Evolutionary conservation across 257 asterid genomes (phyloP), one percentile per base, ranked within the genome.

Genomic region (Salvia miltiorrhiza): DNA sequence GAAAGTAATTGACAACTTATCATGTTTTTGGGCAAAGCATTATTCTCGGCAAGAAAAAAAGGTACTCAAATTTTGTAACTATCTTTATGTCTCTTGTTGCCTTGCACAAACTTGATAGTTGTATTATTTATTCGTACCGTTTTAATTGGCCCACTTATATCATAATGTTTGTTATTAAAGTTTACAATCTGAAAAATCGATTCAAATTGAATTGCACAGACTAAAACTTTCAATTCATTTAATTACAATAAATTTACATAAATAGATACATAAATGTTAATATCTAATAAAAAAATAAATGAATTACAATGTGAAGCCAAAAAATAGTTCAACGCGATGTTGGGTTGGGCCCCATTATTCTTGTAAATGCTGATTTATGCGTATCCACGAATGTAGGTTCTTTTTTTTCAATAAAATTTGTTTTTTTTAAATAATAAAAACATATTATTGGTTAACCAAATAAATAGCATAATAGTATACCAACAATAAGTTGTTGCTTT

Each of bases 1-100:
- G 59, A 32, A 23, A 23, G 17, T 9, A 19, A 32, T 57, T 59
- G 9, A 57, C 30, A 7, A 9, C 1, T 69, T 17, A 4, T 58
- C 57, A 70, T 32, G 67, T 47, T 16, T n/a, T 43, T 48, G n/a
- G 2, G 35, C 24, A 26, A 69, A 13, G 28, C 57, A 21, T 2
- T 32, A 16, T 49, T 9, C 30, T 23, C n/a, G 8, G 17, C 55
- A 41, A 28, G 5, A 2, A 16, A 44, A 17, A 17, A 41, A 16
- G 66, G 39, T 17, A 28, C 40, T 30, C 37, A 56, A 17, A 5
- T 5, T 37, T 67, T 39, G 40, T 21, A 8, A 21, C 62, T 30
- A 32, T 70, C 1, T 70, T 37, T 2, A 45, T 59, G 52, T 70
- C 54, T 28, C 35, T 28, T 56, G 16, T 69, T 69, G n/a, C 19